Base-by-base conservation (phyloP, 108 stramenopile genomes). In the Schizochytrium sp. region DNA sequence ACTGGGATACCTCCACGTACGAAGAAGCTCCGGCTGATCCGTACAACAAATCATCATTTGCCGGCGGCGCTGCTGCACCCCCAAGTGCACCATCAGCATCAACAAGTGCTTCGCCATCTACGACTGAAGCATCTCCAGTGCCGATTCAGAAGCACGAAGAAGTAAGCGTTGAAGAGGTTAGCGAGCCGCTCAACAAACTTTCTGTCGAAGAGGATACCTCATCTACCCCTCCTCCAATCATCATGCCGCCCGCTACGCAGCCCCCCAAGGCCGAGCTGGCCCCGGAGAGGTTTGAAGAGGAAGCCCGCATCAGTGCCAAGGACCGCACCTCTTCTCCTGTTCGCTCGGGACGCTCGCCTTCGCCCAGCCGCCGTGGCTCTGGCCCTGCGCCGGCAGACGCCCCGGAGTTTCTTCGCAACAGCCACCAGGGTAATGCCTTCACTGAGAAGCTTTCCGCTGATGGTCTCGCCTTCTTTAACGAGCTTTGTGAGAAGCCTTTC, bases 401-500 rank as follows among this genome's bases (percentile, higher is more conserved):
- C 2, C 76, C 76, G n/a, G 76, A 83, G 10, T 83, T 83, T 1
- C 76, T 83, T 13, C 47, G 53, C 50, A 53, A 83, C 50, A 40
- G n/a, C 50, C 76, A 83, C 47, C 47, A 49, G 13, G 76, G 76
- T n/a, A 40, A 47, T 17, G 76, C 76, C 10, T 83, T 83, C 28
- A 83, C 76, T 2, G 76, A 83, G 76, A 17, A 83, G 76, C 76
- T 83, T 10, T 49, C 47, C 28, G 50, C 19, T 10, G 76, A 83
- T 42, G 76, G 50, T 38, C 76, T 83, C 53, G 40, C 19, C 28
- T 83, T 83, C 53, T 83, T 83, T 83, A 83, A 83, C 76, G 76
- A 83, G 28, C 47, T 83, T n/a, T 83, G 76, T 53, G 53, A 83
- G 50, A 83, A 83, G 76, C 76, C 5, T 5, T 83, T 83, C 47